These are phyloP conservation scores for Aspergillus haitiensis DNA, from an alignment of 495 filamentous ascomycete species.

Conservation along the genomic window DNA sequence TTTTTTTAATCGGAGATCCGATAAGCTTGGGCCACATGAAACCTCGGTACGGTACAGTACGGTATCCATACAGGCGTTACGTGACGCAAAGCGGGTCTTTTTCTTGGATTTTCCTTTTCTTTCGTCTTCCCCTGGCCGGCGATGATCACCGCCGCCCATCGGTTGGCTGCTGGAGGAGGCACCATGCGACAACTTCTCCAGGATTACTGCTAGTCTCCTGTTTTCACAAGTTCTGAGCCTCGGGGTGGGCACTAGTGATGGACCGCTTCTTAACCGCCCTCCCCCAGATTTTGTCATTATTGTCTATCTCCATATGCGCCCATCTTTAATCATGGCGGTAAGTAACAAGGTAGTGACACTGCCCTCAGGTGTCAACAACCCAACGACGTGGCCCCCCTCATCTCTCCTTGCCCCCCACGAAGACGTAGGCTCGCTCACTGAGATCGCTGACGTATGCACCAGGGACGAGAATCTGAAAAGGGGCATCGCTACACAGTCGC, in stretches of 20 bases:
- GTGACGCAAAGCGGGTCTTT: constrained; percentile 9
- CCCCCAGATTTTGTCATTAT: constrained; percentile 19
- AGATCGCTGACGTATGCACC: constrained; percentile 5
- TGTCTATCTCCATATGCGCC: constrained; percentile 22
- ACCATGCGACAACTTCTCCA: constrained; percentile 9
- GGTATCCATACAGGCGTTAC: constrained; percentile 22
- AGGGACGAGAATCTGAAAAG: constrained; percentile 60
- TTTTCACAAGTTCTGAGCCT: constrained; percentile 16
- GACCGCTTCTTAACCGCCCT: constrained; percentile 19
- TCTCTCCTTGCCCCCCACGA: constrained; percentile 12
- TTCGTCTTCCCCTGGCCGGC: constrained; percentile 11
- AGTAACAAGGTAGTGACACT: constrained; percentile 20
- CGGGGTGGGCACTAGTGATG: constrained; percentile 26
- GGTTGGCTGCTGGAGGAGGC: constrained; percentile 8
- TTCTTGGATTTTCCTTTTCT: neutral
- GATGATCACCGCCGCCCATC: constrained; percentile 16
- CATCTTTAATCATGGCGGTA: constrained; percentile 40
- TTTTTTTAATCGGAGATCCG: constrained; percentile 5
- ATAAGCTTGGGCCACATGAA: constrained; percentile 32
- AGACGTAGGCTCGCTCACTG: neutral
- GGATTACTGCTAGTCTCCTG: constrained; percentile 1
- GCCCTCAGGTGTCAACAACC: constrained; percentile 3
- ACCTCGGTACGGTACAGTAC: constrained; percentile 34
- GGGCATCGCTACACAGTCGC: constrained; percentile 73
- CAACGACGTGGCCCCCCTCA: neutral